These are phyloP conservation scores for Dendrothele bispora DNA, from an alignment of 768 basidiomycete genomes.

Conservation along the genomic window DNA sequence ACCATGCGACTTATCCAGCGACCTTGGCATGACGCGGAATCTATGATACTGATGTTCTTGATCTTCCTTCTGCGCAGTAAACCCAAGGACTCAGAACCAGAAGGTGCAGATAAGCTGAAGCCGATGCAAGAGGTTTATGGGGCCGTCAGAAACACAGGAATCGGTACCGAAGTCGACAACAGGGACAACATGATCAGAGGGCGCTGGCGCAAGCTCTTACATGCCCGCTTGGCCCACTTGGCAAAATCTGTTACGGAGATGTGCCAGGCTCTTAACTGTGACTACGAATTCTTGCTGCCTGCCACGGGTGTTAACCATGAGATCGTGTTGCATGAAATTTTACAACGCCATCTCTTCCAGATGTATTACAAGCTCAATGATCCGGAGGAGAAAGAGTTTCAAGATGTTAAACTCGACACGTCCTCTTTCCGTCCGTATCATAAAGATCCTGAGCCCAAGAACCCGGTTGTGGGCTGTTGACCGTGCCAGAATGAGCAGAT, in stretches of 20 bases:
- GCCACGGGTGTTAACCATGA: not conserved
- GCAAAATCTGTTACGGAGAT: not conserved
- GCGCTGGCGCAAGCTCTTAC: not conserved
- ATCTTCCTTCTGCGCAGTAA: not conserved
- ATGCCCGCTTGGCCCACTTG: not conserved
- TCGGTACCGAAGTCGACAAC: not conserved
- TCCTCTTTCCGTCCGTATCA: not conserved
- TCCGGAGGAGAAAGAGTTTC: too few species aligned
- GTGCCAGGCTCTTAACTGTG: not conserved
- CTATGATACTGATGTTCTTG: not conserved
- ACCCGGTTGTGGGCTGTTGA: too few species aligned
- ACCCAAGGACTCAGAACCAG: not conserved
- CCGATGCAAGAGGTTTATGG: not conserved
- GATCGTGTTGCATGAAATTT: not conserved
- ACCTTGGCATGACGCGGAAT: not conserved
- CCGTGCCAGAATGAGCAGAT: too few species aligned
- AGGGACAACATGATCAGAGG: not conserved
- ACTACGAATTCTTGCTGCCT: not conserved
- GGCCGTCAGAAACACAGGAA: not conserved
- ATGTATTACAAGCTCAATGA: not conserved
- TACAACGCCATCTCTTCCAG: not conserved
- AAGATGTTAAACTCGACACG: not conserved
- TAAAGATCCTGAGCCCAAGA: too few species aligned
- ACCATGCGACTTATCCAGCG: not conserved
- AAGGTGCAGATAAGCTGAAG: not conserved